Conservation (phyloP, 2,329 filamentous ascomycete species). For the Fusarium nisikadoi region DNA sequence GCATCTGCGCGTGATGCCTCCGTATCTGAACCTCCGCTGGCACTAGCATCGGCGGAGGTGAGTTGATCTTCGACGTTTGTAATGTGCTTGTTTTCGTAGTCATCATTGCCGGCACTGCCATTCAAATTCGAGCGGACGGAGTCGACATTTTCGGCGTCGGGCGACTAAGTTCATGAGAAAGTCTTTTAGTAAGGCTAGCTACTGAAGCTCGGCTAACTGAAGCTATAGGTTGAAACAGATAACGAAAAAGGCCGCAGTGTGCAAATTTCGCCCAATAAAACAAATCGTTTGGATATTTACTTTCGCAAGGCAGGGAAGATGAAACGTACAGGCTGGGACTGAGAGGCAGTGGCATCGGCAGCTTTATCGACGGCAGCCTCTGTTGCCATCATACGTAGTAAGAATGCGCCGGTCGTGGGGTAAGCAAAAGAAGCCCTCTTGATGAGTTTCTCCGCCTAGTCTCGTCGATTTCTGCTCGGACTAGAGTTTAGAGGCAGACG, state of each 20-base stretch:
- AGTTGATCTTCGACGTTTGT: conserved; percentile 67
- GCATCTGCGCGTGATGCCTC: conserved; percentile 72
- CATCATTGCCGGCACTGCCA: conserved; percentile 59
- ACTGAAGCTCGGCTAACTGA: background rate
- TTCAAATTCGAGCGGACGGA: conserved; percentile 59
- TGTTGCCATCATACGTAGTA: conserved; percentile 73
- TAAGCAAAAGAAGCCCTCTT: conserved; percentile 45
- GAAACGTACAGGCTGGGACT: conserved; percentile 58
- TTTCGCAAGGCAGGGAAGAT: background rate
- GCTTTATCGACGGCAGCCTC: conserved; percentile 65
- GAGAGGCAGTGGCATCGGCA: conserved; percentile 64
- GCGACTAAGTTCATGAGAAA: conserved; percentile 39
- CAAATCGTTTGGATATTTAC: background rate
- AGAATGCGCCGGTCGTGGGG: conserved; percentile 49
- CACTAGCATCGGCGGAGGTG: conserved; percentile 73
- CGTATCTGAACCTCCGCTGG: conserved; percentile 80
- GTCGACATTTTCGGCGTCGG: conserved; percentile 60
- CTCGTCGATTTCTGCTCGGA: conserved; percentile 28
- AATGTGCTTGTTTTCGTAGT: conserved; percentile 68
- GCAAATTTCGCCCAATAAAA: background rate
- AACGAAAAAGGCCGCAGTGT: background rate
- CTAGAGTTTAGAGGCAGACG: conserved; percentile 31
- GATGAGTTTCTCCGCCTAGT: conserved; percentile 38
- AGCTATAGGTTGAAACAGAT: background rate
- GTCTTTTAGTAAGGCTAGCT: conserved; percentile 29